Evolutionary conservation across 805 yeast species (phyloP), one percentile per base, ranked within the genome.

Genomic region (Candida palmyrensis): DNA sequence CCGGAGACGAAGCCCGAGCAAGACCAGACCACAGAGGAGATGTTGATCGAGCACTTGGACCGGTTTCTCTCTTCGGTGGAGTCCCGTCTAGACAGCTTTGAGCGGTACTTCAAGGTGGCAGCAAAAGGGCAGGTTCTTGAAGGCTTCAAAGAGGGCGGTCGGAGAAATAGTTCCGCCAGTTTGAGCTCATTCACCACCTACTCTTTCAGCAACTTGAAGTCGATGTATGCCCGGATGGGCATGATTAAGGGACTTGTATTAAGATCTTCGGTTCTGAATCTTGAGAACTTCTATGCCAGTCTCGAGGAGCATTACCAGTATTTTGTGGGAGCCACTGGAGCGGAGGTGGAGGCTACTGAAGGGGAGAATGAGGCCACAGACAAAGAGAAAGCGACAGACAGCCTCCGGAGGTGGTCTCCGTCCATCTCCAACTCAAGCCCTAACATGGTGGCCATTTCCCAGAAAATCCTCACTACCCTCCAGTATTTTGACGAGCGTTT

Each of bases 41-140:
- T 59, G 3, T 49, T 66, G 37, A 59, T 65, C 6, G 71, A 65
- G 35, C 60, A 58, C 32, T 42, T 66, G 22, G 71, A 66, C 34
- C 42, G 43, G n/a, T 66, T 66, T 34, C 47, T 66, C 14, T 55
- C 66, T n/a, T 59, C 67, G 6, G 57, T 66, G n/a, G 71, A 66
- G 38, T 52, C 62, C 9, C 41, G 68, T 15, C 41, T 66, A 21
- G 65, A 59, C 29, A 56, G 52, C 30, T 66, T 66, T 37, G 71
- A 66, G 30, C 57, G 53, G 38, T 66, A 55, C 37, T 65, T 65
- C 43, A 57, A 62, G 37, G 36, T 56, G 17, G 46, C 43, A 12
- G 44, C 48, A 5, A 36, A 25, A 18, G 30, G 20, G 5, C 25
- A 37, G 18, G 15, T 24, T 11, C 23, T 27, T 12, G 49, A 51